phyloP scores from a whole-genome alignment of 1,139 yeast species.

The Hansenula sp. region DNA sequence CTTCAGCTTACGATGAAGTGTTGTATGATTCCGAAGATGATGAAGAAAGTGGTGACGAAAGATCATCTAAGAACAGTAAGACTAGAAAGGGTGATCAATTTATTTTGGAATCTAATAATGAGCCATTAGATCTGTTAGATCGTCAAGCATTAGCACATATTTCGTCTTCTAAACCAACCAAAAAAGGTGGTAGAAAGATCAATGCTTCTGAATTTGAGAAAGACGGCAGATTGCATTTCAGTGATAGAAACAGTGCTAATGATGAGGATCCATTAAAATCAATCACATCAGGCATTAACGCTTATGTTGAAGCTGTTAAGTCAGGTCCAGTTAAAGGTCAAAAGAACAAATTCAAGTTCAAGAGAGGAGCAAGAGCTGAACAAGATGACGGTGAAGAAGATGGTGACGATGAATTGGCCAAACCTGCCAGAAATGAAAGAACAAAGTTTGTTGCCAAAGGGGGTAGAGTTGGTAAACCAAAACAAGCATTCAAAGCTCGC shows the following conservation, averaged over 20 bases:
- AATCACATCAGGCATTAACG: slow-evolving; percentile 64
- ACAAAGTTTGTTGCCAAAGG: slow-evolving; percentile 13
- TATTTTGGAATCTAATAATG: slow-evolving; percentile 75
- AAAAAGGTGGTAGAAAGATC: slow-evolving; percentile 36
- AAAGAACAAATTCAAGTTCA: slow-evolving; percentile 83
- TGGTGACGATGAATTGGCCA: slow-evolving; percentile 31
- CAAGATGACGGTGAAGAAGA: slow-evolving; percentile 55
- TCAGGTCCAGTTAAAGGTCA: slow-evolving; percentile 94
- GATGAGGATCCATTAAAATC: slow-evolving; percentile 49
- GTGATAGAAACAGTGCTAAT: slow-evolving; percentile 40
- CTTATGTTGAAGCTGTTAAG: slow-evolving; percentile 89
- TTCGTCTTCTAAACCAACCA: slow-evolving; percentile 77
- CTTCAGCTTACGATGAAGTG: slow-evolving; percentile 57
- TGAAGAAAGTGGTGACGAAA: slow-evolving; percentile 28
- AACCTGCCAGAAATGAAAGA: slow-evolving; percentile 14
- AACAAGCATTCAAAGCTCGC: slow-evolving; percentile 51
- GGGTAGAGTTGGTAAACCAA: slow-evolving; percentile 28
- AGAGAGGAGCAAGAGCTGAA: slow-evolving; percentile 52
- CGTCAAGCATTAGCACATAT: slow-evolving; percentile 81
- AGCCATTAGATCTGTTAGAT: slow-evolving; percentile 87
- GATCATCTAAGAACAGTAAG: slow-evolving; percentile 24
- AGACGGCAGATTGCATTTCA: slow-evolving; percentile 50
- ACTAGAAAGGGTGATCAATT: slow-evolving; percentile 48
- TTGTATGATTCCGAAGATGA: slow-evolving; percentile 53
- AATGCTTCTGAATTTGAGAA: slow-evolving; percentile 41